phyloP scores from a whole-genome alignment of 2,329 filamentous ascomycete species.

The Trichoderma sp. region DNA sequence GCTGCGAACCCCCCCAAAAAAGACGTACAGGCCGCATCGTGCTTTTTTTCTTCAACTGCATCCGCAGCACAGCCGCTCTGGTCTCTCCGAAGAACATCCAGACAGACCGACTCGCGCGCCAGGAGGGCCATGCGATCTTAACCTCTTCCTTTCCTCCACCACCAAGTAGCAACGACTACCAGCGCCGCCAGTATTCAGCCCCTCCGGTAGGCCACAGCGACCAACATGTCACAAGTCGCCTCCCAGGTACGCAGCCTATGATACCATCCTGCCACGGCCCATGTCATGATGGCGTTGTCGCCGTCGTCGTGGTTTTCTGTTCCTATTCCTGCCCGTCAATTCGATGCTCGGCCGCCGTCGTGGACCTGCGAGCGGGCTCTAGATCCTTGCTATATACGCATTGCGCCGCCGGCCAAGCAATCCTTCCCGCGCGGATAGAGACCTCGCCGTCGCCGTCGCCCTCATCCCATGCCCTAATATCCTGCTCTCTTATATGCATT shows the following conservation, averaged over 20 bases:
- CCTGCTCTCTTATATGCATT: neutral
- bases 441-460: neutral
- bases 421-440: neutral
- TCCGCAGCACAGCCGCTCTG: conserved; percentile 28
- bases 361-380: conserved; percentile 2
- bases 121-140: conserved; percentile 47
- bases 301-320: neutral
- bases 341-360: conserved; percentile 11
- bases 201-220: conserved; percentile 52
- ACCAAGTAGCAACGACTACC: conserved; percentile 39
- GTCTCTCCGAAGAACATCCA: conserved; percentile 18
- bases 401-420: conserved; percentile 5
- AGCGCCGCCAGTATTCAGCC: conserved; percentile 43
- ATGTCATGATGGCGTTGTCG: neutral
- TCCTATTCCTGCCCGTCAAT: neutral
- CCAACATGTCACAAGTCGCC: conserved; percentile 63
- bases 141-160: conserved; percentile 36
- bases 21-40: conserved; percentile 25
- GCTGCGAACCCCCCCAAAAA: conserved; percentile 2
- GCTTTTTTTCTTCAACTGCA: conserved; percentile 32
- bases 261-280: neutral
- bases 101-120: conserved; percentile 29
- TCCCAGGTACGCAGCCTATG: conserved; percentile 52
- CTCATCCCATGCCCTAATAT: neutral
- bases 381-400: neutral